Evolutionary conservation across 2,329 filamentous ascomycete genomes (phyloP).

Genomic region (Epichloe glyceriae): DNA sequence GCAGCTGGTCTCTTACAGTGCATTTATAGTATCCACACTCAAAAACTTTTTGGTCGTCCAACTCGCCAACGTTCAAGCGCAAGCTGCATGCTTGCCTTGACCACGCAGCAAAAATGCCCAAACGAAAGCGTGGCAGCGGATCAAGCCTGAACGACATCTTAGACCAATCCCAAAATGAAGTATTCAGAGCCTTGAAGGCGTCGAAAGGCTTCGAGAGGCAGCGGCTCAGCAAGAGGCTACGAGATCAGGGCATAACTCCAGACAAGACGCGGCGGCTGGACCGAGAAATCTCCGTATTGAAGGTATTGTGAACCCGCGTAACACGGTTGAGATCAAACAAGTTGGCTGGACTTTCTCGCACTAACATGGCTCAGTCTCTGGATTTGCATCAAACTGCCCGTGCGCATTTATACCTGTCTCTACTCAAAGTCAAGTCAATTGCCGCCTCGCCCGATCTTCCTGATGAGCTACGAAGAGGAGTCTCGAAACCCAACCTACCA

Average conservation of each 20-base stretch:
- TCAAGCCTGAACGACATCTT: constrained; percentile 35
- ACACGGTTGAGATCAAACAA: background rate
- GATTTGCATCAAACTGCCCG: constrained; percentile 45
- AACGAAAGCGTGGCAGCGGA: constrained; percentile 40
- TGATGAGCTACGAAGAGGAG: constrained; percentile 30
- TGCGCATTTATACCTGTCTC: constrained; percentile 40
- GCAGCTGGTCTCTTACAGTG: background rate
- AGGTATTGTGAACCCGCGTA: constrained; percentile 23
- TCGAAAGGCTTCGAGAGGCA: constrained; percentile 70
- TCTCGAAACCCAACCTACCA: constrained; percentile 37
- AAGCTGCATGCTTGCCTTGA: background rate
- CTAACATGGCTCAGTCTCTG: constrained; percentile 28
- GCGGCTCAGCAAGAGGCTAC: constrained; percentile 51
- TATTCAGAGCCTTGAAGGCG: constrained; percentile 55
- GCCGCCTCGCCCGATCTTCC: constrained; percentile 38
- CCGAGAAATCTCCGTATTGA: constrained; percentile 43
- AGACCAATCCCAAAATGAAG: constrained; percentile 42
- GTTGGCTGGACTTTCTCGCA: background rate
- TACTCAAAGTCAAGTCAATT: constrained; percentile 40
- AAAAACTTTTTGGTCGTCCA: background rate
- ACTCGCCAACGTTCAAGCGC: background rate
- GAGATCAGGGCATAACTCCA: constrained; percentile 29
- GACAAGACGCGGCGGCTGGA: constrained; percentile 48
- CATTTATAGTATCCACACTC: background rate
- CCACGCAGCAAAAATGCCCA: constrained; percentile 31